A percentile compares a stretch with the other conserved stretches of the same genome.
Evolutionary conservation across 352 stramenopile genomes (phyloP).

Genomic region (Phytopythium montanum): DNA sequence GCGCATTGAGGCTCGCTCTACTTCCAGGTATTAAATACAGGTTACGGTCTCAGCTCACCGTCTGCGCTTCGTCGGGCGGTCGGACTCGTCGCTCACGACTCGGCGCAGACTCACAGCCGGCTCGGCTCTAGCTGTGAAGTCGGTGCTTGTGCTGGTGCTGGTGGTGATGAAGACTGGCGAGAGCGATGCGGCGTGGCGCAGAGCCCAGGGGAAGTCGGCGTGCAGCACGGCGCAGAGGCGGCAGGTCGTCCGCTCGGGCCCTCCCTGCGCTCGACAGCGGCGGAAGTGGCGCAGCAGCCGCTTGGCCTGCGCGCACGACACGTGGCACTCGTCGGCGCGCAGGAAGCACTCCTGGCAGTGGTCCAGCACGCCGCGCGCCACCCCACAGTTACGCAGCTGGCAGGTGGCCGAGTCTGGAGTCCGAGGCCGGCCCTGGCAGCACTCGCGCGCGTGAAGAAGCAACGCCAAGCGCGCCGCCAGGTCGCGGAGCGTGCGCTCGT

Average conservation of each 20-base stretch:
- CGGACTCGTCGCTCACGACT: constrained; percentile 17
- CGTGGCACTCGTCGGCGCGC: constrained; percentile 31
- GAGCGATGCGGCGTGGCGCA: constrained; percentile 31
- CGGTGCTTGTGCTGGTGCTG: background rate
- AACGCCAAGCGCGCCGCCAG: constrained; percentile 35
- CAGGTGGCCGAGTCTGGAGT: constrained; percentile 9
- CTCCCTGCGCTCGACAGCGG: constrained; percentile 27
- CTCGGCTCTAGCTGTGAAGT: background rate
- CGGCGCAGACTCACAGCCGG: constrained; percentile 9
- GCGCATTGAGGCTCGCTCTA: too few relatives aligned
- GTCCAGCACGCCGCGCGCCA: constrained; percentile 47
- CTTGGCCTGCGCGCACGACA: constrained; percentile 43
- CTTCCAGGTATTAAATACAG: constrained; percentile 2
- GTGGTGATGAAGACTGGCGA: constrained; percentile 24
- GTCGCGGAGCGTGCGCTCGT: constrained; percentile 15
- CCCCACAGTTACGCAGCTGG: constrained; percentile 31
- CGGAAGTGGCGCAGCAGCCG: constrained; percentile 45
- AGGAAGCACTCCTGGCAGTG: constrained; percentile 53
- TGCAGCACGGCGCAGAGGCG: constrained; percentile 24
- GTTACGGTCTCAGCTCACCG: background rate
- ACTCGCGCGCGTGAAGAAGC: constrained; percentile 45
- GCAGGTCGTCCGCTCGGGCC: constrained; percentile 14
- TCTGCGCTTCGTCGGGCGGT: background rate
- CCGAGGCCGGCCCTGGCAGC: constrained; percentile 16
- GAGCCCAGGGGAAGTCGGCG: constrained; percentile 30